These are phyloP conservation scores for Phytomonas sp. DNA, from an alignment of 208 protist genomes.

Conservation along the genomic window DNA sequence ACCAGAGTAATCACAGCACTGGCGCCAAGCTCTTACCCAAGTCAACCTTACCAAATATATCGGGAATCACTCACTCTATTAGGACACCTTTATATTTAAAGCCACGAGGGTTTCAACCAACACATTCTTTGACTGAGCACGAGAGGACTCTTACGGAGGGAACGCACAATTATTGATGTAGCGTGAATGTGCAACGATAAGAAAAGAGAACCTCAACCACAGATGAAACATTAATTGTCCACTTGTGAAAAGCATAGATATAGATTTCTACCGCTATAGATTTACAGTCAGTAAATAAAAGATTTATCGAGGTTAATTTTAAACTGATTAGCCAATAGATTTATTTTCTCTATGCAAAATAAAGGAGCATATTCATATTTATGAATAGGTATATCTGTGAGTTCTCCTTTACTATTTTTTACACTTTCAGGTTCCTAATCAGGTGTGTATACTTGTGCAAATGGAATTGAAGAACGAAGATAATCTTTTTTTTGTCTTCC, in stretches of 20 bases:
- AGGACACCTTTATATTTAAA: background rate
- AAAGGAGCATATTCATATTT: background rate
- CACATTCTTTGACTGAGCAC: background rate
- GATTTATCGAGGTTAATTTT: constrained; percentile 1
- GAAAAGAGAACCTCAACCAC: background rate
- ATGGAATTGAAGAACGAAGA: background rate
- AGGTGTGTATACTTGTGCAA: background rate
- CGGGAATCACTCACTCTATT: background rate
- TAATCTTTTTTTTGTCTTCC: constrained; percentile 4
- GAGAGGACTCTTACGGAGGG: background rate
- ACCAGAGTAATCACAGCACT: background rate
- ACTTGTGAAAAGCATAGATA: constrained; percentile 8
- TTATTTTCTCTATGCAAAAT: constrained; percentile 1
- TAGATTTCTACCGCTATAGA: constrained; percentile 1
- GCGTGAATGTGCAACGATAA: background rate
- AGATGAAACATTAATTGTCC: background rate
- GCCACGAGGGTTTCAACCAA: background rate
- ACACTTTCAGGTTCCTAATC: background rate
- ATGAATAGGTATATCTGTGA: too few species aligned
- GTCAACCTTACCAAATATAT: background rate
- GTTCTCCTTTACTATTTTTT: background rate
- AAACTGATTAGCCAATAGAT: constrained; percentile 1
- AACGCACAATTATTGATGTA: background rate
- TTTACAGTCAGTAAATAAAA: background rate
- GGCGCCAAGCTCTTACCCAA: background rate